Evolutionary conservation across 2,329 filamentous ascomycete genomes (phyloP).

Genomic region (Lachnellula arida): DNA sequence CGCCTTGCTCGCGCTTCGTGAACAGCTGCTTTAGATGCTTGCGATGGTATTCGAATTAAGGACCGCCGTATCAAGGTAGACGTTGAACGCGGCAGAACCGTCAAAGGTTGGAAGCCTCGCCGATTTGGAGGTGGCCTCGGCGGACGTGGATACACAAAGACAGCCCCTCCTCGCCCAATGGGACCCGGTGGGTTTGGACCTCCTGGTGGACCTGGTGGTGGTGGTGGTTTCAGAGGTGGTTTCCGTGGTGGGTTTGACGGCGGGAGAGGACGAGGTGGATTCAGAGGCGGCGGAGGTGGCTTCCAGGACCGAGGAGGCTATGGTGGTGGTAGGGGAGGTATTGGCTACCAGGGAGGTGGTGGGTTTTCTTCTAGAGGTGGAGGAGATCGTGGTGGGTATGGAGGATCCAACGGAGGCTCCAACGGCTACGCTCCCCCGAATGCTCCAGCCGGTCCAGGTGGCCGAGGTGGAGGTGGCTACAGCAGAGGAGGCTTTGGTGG

Average conservation of each 20-base stretch:
- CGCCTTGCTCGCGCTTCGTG: conserved; percentile 53
- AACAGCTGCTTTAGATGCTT: conserved; percentile 82
- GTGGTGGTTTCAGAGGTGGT: conserved; percentile 42
- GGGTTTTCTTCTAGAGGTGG: conserved; percentile 24
- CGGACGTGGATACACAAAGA: conserved; percentile 88
- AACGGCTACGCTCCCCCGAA: conserved; percentile 47
- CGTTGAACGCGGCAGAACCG: conserved; percentile 91
- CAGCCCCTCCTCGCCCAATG: conserved; percentile 64
- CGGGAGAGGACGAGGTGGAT: conserved; percentile 48
- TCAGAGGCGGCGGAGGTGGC: conserved; percentile 27
- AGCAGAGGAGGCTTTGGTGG: conserved; percentile 30
- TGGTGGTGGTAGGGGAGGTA: conserved; percentile 30
- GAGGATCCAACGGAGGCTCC: conserved; percentile 31
- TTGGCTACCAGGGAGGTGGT: conserved; percentile 31
- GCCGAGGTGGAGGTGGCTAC: conserved; percentile 44
- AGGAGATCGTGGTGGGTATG: conserved; percentile 25
- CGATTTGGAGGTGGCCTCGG: conserved; percentile 89
- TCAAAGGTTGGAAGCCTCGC: conserved; percentile 88
- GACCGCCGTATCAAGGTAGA: conserved; percentile 90
- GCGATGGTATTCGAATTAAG: conserved; percentile 87
- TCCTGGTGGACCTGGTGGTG: conserved; percentile 42
- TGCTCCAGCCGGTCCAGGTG: conserved; percentile 58
- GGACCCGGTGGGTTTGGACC: conserved; percentile 57
- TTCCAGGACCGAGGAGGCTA: conserved; percentile 30
- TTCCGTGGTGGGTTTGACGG: conserved; percentile 18